Evolutionary conservation across 176 grass and related monocot genomes (phyloP).

Genomic region (Lolium perenne): DNA sequence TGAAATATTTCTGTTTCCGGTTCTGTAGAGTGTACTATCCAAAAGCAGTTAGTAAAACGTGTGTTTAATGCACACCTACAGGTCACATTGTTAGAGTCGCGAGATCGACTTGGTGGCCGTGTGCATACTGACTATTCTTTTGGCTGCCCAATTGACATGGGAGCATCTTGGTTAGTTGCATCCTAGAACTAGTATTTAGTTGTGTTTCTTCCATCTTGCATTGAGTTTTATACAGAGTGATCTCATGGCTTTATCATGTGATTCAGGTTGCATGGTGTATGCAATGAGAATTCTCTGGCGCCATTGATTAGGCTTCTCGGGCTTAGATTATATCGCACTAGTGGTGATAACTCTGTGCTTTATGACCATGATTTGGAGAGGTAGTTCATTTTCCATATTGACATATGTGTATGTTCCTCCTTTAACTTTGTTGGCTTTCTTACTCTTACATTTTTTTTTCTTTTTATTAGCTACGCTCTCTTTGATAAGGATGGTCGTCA

Average conservation of each 20-base stretch:
- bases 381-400: slow-evolving; percentile 46
- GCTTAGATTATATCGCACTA: slow-evolving; percentile 93
- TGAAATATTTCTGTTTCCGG: background rate
- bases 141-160: slow-evolving; percentile 98
- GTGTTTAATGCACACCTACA: slow-evolving; percentile 39
- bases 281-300: slow-evolving; percentile 96
- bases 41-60: background rate
- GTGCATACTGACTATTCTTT: slow-evolving; percentile 97
- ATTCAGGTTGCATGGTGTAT: slow-evolving; percentile 96
- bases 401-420: background rate
- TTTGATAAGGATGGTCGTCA: slow-evolving; percentile 89
- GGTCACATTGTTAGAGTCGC: slow-evolving; percentile 91
- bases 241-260: slow-evolving; percentile 52
- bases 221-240: slow-evolving; percentile 21
- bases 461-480: slow-evolving; percentile 79
- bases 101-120: slow-evolving; percentile 81
- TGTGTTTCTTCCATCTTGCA: slow-evolving; percentile 26
- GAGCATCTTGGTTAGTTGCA: slow-evolving; percentile 90
- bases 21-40: background rate
- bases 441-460: slow-evolving; percentile 26
- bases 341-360: slow-evolving; percentile 94
- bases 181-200: slow-evolving; percentile 13
- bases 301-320: slow-evolving; percentile 93
- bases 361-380: slow-evolving; percentile 99
- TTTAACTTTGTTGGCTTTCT: slow-evolving; percentile 34